Base-by-base conservation (phyloP, 352 stramenopile species). In the Phytophthora lateralis region DNA sequence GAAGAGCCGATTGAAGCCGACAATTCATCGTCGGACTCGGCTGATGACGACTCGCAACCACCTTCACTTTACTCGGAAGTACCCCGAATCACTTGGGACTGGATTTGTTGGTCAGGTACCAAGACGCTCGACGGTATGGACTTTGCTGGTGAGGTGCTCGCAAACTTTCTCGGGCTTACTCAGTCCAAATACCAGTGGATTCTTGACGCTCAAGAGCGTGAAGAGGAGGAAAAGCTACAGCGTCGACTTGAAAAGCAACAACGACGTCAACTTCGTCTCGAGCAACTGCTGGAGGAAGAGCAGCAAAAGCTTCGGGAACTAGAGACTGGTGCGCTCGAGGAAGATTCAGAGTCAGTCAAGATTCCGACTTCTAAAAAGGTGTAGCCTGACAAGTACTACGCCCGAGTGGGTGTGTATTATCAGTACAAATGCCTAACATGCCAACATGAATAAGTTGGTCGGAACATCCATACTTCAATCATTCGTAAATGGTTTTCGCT, bases 151-250 rank as follows among this genome's bases (percentile, higher is more conserved):
- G 87, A 96, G 62, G 80, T 94, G 27, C 42, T 93, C 6, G 84
- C 82, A 32, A 83, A 91, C 48, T 95, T 95, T 60, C 49, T 95
- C 1, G 84, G 86, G 0, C 81, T 95, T 47, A 93, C 80, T n/a
- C 78, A 75, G 12, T 93, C 82, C 18, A 88, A 95, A 61, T 93
- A 93, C 57, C 84, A 93, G 61, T 93, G 86, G 82, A 86, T 93
- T 37, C 64, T 93, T 45, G 82, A 91, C 46, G 68, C 86, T 43
- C 76, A 92, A 39, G 75, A 83, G 64, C 81, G 85, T 15, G 83
- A 94, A 47, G 51, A 83, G 38, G 77, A 91, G 35, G 80, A 96
- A 21, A 84, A 79, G 26, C 65, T 57, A 11, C 65, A 82, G 30
- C 79, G 84, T 9, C 65, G 69, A 42, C 72, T 93, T 11, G 80